phyloP scores from a whole-genome alignment of 257 asterid species.

The Buddleja alternifolia region DNA sequence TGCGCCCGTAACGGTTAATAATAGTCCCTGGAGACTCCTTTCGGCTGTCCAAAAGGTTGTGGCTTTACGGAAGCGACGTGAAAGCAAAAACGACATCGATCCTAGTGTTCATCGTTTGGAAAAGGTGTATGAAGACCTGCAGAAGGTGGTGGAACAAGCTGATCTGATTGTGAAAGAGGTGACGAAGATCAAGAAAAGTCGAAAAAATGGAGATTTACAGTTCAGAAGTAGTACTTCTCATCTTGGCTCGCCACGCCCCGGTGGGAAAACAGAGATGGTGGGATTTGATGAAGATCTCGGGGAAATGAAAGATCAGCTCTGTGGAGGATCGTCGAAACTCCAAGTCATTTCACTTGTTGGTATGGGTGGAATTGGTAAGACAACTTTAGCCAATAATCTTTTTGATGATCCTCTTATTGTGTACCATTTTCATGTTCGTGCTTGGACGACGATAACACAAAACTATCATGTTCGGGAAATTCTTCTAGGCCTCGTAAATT shows the following conservation, averaged over 20 bases:
- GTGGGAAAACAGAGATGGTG: conserved; percentile 14
- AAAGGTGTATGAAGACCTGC: conserved; percentile 6
- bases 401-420: conserved; percentile 17
- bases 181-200: conserved; percentile 12
- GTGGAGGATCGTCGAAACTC: conserved; percentile 33
- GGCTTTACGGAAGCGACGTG: not conserved
- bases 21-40: conserved; percentile 7
- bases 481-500: conserved; percentile 26
- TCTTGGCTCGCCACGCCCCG: not conserved
- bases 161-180: conserved; percentile 7
- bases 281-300: conserved; percentile 28
- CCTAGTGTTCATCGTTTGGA: not conserved
- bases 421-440: conserved; percentile 30
- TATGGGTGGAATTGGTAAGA: conserved; percentile 42
- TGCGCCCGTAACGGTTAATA: not conserved
- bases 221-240: not conserved
- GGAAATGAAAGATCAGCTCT: conserved; percentile 25
- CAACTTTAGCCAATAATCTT: conserved; percentile 33
- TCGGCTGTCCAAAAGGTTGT: conserved; percentile 7
- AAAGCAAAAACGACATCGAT: not conserved
- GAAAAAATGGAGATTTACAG: not conserved
- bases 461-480: conserved; percentile 21
- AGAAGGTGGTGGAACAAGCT: conserved; percentile 20
- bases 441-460: conserved; percentile 35
- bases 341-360: conserved; percentile 32